Base-by-base conservation (phyloP, 768 basidiomycete genomes). In the Solioccasus polychromus region DNA sequence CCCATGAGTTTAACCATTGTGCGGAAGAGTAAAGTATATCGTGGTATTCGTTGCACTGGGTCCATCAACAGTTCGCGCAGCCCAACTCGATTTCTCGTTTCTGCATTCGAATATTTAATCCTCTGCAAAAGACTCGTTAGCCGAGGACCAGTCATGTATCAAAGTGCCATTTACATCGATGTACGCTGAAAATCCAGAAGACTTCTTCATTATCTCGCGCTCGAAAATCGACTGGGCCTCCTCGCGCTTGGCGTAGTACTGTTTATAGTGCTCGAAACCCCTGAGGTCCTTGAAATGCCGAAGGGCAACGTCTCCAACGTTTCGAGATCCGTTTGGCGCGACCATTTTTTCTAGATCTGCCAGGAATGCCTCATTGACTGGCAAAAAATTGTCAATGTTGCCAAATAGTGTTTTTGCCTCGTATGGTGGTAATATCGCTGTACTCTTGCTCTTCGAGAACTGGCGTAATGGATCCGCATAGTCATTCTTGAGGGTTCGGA, bases 371-470 rank as follows among this genome's bases (percentile, higher is more conserved):
- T 91, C 87, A 58, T 97, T 92, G n/a, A 91, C 88, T 1, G 84
- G 84, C 3, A 97, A 66, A 18, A 99, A 76, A 41, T 80, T 83
- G 64, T 97, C 94, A 40, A 97, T 78, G 67, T 99, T 98, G 44
- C 90, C 91, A 55, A 99, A 98, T 19, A 99, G 75, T 1, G 82
- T 89, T 53, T 89, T 93, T 26, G 94, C 94, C 63, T 97, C 89
- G 63, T 95, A 97, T 18, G 81, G 68, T 1, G 88, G 85, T 35
- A 99, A 78, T 55, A 99, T 90, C 28, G 88, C 82, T 0, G 89
- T 93, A 48, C 86, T 84, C 61, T 89, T 88, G 63, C 77, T 83
- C 44, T 80, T 78, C 18, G 95, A 82, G 62, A 94, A 99, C 35
- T 78, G 78, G 29, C 93, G 82, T 22, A 99, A 72, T 8, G 93